Evolutionary conservation across 2,329 filamentous ascomycete genomes (phyloP).

Genomic region (Pyrenophora tritici-repentis): DNA sequence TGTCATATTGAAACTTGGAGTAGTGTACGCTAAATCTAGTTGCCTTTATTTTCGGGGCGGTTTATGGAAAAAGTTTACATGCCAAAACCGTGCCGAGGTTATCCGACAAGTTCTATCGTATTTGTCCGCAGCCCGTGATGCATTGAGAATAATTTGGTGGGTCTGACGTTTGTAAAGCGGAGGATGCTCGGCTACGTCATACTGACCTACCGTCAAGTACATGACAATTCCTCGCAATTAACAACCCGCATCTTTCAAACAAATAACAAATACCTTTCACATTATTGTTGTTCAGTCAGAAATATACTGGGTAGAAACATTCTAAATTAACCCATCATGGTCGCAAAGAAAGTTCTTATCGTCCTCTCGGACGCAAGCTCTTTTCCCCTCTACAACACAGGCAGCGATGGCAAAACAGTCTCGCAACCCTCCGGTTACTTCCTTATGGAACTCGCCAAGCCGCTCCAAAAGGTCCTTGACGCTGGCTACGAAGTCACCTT

Average conservation of each 20-base stretch:
- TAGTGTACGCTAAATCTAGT: too few relatives aligned
- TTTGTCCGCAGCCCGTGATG: too few relatives aligned
- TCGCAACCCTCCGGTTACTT: conserved; percentile 39
- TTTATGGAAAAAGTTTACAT: too few relatives aligned
- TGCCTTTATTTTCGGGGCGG: too few relatives aligned
- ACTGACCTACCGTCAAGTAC: conserved; percentile 7
- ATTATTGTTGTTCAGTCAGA: neutral
- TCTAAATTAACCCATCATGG: conserved; percentile 14
- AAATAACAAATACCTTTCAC: neutral
- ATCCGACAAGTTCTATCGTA: neutral
- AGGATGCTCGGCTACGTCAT: conserved; percentile 14
- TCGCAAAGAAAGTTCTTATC: conserved; percentile 52
- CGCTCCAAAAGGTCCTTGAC: conserved; percentile 34
- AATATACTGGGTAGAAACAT: neutral
- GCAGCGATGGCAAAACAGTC: conserved; percentile 30
- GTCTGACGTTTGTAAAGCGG: conserved; percentile 7
- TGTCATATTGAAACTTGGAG: too few relatives aligned
- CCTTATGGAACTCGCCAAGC: conserved; percentile 42
- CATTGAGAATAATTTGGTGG: neutral
- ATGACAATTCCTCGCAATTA: neutral
- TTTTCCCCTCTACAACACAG: conserved; percentile 35
- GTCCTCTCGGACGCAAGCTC: conserved; percentile 52
- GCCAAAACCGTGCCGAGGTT: neutral
- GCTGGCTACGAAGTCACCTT: conserved; percentile 52
- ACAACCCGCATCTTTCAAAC: neutral